These are phyloP conservation scores for Globisporangium spinosum DNA, from an alignment of 352 stramenopile genomes.

Conservation along the genomic window DNA sequence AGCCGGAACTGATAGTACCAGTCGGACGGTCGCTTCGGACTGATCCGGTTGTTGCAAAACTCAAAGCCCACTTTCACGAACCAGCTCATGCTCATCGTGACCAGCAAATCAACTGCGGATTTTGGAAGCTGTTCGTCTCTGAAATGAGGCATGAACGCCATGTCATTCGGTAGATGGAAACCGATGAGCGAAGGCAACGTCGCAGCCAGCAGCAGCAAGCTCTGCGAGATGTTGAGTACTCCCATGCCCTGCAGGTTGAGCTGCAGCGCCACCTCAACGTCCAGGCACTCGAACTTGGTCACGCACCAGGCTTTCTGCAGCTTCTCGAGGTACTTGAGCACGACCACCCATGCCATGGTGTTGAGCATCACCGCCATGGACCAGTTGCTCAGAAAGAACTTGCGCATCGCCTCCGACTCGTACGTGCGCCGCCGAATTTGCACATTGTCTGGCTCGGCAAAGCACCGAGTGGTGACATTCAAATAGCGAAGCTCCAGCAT, in stretches of 20 bases:
- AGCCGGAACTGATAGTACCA: constrained; percentile 33
- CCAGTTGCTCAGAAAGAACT: constrained; percentile 40
- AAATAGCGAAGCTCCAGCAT: constrained; percentile 35
- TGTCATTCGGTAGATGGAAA: constrained; percentile 32
- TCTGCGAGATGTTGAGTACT: constrained; percentile 42
- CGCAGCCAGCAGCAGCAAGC: constrained; percentile 31
- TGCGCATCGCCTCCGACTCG: constrained; percentile 31
- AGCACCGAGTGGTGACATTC: constrained; percentile 29
- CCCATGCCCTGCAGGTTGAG: constrained; percentile 41
- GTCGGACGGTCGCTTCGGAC: constrained; percentile 24
- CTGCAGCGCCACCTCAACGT: constrained; percentile 36
- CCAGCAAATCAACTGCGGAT: constrained; percentile 25
- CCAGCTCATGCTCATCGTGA: constrained; percentile 52
- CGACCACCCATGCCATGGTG: constrained; percentile 35
- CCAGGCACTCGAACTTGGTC: constrained; percentile 34
- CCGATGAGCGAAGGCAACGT: constrained; percentile 28
- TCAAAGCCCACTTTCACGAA: constrained; percentile 47
- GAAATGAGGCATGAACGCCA: constrained; percentile 24
- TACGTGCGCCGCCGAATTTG: constrained; percentile 7
- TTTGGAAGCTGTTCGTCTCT: constrained; percentile 20
- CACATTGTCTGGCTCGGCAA: constrained; percentile 28
- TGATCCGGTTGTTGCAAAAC: constrained; percentile 34
- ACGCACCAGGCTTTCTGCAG: constrained; percentile 28
- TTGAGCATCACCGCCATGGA: constrained; percentile 45
- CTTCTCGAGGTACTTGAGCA: constrained; percentile 47